A percentile compares a stretch with the other conserved stretches of the same genome.
Conservation (phyloP, 2,329 filamentous ascomycete genomes). For the Orbilia javanica region DNA sequence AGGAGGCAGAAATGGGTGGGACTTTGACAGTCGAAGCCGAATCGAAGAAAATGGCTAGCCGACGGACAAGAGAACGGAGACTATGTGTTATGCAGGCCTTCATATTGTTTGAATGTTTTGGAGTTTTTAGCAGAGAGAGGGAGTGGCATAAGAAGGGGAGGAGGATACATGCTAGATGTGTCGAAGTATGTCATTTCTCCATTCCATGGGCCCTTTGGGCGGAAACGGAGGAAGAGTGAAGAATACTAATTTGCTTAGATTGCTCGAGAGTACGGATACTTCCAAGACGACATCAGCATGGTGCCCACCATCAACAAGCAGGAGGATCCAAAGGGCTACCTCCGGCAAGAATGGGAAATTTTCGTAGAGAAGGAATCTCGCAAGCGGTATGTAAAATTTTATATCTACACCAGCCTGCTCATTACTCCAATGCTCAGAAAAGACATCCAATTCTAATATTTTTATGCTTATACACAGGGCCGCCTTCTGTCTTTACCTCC, state of each 20-base stretch:
- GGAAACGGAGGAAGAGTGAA: neutral
- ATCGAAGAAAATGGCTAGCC: constrained; percentile 50
- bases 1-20: constrained; percentile 48
- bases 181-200: constrained; percentile 58
- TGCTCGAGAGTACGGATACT: constrained; percentile 62
- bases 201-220: neutral
- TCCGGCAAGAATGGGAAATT: constrained; percentile 61
- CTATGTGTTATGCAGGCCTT: constrained; percentile 61
- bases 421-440: no score
- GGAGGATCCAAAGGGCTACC: constrained; percentile 54
- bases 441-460: neutral
- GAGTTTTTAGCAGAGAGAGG: constrained; percentile 60
- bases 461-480: constrained; percentile 44
- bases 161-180: constrained; percentile 59
- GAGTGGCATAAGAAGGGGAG: constrained; percentile 62
- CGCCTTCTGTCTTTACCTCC: constrained; percentile 61
- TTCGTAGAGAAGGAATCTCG: constrained; percentile 62
- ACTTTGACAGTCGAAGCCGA: constrained; percentile 49
- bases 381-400: constrained; percentile 60
- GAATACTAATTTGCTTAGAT: constrained; percentile 52
- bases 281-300: constrained; percentile 58
- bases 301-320: constrained; percentile 52
- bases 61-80: constrained; percentile 55
- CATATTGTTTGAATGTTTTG: constrained; percentile 61
- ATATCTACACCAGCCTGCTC: neutral